These are phyloP conservation scores for Ciborinia camelliae DNA, from an alignment of 2,329 filamentous ascomycete species.

Conservation along the genomic window DNA sequence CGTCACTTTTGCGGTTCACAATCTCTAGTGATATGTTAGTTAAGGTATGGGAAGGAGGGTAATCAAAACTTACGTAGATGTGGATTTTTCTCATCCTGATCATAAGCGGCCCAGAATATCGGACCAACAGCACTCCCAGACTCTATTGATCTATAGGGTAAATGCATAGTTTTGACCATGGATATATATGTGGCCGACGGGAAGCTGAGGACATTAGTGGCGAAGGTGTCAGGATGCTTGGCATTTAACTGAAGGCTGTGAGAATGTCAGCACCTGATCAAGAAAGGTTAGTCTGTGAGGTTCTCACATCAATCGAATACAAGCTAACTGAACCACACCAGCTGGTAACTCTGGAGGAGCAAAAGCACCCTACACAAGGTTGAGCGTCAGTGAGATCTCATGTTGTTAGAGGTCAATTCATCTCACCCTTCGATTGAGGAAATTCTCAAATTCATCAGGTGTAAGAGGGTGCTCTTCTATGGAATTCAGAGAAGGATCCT, in stretches of 20 bases:
- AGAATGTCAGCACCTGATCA: background rate
- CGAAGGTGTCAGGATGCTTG: slow-evolving; percentile 55
- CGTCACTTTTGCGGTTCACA: slow-evolving; percentile 63
- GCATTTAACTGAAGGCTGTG: slow-evolving; percentile 41
- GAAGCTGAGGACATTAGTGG: slow-evolving; percentile 53
- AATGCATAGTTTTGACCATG: slow-evolving; percentile 53
- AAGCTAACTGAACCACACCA: slow-evolving; percentile 28
- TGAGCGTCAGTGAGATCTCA: slow-evolving; percentile 22
- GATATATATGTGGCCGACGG: slow-evolving; percentile 48
- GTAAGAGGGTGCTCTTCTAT: slow-evolving; percentile 36
- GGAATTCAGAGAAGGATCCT: slow-evolving; percentile 34
- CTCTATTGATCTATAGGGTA: slow-evolving; percentile 58
- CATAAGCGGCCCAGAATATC: slow-evolving; percentile 58
- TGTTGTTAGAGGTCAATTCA: background rate
- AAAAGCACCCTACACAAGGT: slow-evolving; percentile 31
- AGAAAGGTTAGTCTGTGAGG: background rate
- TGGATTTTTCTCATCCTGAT: slow-evolving; percentile 53
- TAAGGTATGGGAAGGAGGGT: background rate
- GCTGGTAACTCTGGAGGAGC: slow-evolving; percentile 29
- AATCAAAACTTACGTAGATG: slow-evolving; percentile 49
- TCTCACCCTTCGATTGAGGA: slow-evolving; percentile 32
- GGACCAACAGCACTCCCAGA: slow-evolving; percentile 57
- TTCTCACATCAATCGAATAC: slow-evolving; percentile 29
- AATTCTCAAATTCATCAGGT: slow-evolving; percentile 37
- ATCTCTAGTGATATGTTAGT: slow-evolving; percentile 46